These are phyloP conservation scores for Pinguiococcus pyrenoidosus DNA, from an alignment of 108 stramenopile species.

Conservation along the genomic window DNA sequence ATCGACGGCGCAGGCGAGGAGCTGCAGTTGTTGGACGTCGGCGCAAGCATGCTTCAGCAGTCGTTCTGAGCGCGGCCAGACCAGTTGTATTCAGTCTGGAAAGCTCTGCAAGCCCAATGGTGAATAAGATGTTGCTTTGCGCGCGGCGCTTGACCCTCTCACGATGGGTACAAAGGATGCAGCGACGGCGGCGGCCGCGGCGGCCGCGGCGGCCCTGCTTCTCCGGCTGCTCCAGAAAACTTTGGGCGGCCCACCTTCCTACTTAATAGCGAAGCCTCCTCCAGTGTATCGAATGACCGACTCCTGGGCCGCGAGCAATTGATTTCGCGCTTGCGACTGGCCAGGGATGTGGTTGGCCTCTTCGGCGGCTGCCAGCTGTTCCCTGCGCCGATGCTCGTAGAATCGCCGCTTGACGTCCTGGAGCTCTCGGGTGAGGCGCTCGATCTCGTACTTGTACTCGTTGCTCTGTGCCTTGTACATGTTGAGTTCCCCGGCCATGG, in stretches of 20 bases:
- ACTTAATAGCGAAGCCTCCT: conserved; percentile 56
- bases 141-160: no score
- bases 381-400: conserved; percentile 56
- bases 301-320: conserved; percentile 21
- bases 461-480: conserved; percentile 65
- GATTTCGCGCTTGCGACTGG: conserved; percentile 24
- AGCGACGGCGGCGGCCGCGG: no score
- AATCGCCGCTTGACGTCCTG: conserved; percentile 58
- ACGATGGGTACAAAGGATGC: no score
- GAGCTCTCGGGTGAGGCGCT: conserved; percentile 51
- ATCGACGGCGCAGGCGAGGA: conserved; percentile 86
- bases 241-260: no score
- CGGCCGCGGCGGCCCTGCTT: no score
- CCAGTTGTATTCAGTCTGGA: no score
- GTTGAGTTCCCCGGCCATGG: conserved; percentile 70
- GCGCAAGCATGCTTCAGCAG: conserved; percentile 19
- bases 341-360: conserved; percentile 22
- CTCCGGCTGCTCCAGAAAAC: no score
- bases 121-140: no score
- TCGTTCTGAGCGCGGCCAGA: no score
- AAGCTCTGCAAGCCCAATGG: no score
- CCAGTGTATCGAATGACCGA: conserved; percentile 45
- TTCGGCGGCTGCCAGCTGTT: conserved; percentile 30
- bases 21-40: conserved; percentile 77
- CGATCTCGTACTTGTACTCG: conserved; percentile 64